phyloP scores from a whole-genome alignment of 2,329 filamentous ascomycete species.

The Aspergillus aculeatinus region DNA sequence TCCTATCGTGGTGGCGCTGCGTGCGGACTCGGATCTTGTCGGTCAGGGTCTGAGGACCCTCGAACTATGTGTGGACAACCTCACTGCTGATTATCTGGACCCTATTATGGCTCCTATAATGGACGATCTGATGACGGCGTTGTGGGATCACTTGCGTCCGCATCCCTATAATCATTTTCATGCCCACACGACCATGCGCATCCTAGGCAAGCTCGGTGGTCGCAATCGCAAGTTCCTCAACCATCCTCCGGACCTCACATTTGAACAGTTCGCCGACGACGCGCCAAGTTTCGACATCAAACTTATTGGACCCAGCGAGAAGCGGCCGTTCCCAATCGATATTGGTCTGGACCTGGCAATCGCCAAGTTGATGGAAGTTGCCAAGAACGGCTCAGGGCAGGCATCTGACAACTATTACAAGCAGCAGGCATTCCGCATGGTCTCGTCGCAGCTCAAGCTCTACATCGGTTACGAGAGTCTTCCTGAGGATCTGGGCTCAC shows the following conservation, averaged over 20 bases:
- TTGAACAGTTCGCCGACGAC: constrained; percentile 84
- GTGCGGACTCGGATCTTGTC: constrained; percentile 88
- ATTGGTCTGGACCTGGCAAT: constrained; percentile 88
- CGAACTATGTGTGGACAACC: constrained; percentile 95
- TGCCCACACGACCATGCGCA: constrained; percentile 95
- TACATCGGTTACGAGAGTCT: constrained; percentile 83
- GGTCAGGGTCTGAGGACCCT: constrained; percentile 90
- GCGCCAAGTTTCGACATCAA: constrained; percentile 82
- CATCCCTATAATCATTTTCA: constrained; percentile 97
- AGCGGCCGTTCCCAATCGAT: constrained; percentile 81
- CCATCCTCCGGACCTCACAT: constrained; percentile 78
- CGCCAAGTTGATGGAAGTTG: constrained; percentile 77
- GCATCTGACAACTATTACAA: constrained; percentile 84
- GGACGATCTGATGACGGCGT: constrained; percentile 94
- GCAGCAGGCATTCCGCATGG: constrained; percentile 82
- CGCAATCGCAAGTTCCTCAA: constrained; percentile 95
- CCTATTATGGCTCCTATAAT: constrained; percentile 99
- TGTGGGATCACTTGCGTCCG: constrained; percentile 93
- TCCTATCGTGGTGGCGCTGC: constrained; percentile 89
- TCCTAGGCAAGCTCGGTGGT: constrained; percentile 92
- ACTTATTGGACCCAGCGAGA: constrained; percentile 83
- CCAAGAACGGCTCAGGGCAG: constrained; percentile 60
- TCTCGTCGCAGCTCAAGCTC: constrained; percentile 86
- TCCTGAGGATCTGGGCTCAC: constrained; percentile 81
- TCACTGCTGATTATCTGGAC: constrained; percentile 95